Conservation (phyloP, 805 yeast genomes). For the Candida nemodendra region DNA sequence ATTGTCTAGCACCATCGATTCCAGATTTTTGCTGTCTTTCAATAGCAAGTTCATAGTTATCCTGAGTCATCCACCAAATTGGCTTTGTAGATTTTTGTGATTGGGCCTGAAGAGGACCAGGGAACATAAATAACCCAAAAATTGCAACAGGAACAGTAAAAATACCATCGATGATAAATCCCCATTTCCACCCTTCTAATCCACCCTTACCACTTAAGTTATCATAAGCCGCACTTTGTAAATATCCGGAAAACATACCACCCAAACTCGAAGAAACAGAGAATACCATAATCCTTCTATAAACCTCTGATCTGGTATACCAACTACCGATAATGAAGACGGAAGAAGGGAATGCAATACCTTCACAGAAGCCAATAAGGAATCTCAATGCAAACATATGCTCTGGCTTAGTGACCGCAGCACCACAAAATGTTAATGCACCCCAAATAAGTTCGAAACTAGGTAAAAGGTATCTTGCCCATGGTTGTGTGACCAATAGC, state of each 20-base stretch:
- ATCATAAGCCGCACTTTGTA: slow-evolving; percentile 42
- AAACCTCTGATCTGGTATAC: slow-evolving; percentile 44
- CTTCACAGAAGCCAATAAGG: slow-evolving; percentile 43
- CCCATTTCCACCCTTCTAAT: slow-evolving; percentile 64
- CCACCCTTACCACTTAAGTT: slow-evolving; percentile 45
- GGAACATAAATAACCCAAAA: slow-evolving; percentile 56
- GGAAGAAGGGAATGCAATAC: slow-evolving; percentile 41
- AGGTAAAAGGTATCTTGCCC: slow-evolving; percentile 25
- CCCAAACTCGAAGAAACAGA: slow-evolving; percentile 41
- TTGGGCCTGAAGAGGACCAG: slow-evolving; percentile 40
- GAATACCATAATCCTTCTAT: slow-evolving; percentile 40
- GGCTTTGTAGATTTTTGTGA: slow-evolving; percentile 21
- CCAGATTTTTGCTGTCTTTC: slow-evolving; percentile 41
- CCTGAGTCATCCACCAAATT: slow-evolving; percentile 27
- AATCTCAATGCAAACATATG: slow-evolving; percentile 43
- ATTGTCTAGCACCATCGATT: slow-evolving; percentile 29
- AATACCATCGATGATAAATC: slow-evolving; percentile 61
- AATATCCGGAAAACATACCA: slow-evolving; percentile 42
- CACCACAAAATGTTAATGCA: slow-evolving; percentile 26
- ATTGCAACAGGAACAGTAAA: slow-evolving; percentile 57
- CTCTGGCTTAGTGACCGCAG: slow-evolving; percentile 28
- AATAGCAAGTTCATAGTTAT: slow-evolving; percentile 36
- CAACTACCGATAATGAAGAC: slow-evolving; percentile 41
- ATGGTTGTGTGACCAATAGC: slow-evolving; percentile 22
- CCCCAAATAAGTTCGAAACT: slow-evolving; percentile 31